These are phyloP conservation scores for Miamiensis avidus DNA, from an alignment of 169 alveolate genomes.

Conservation along the genomic window DNA sequence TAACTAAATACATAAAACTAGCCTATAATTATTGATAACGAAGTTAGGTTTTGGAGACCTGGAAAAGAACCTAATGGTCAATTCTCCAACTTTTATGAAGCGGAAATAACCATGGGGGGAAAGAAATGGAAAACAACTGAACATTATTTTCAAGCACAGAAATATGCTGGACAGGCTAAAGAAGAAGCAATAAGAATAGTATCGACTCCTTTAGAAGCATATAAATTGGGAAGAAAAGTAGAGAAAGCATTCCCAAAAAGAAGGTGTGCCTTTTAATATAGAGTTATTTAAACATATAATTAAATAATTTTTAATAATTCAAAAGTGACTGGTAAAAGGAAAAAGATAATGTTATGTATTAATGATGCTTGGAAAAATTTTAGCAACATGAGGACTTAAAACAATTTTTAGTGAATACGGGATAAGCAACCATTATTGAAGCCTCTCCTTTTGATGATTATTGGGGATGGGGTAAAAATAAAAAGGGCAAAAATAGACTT, in stretches of 20 bases:
- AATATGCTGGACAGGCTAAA: not conserved
- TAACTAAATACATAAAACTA: too few species aligned
- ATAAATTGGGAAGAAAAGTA: slow-evolving; percentile 1
- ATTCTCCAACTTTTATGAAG: slow-evolving; percentile 3
- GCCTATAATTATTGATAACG: too few species aligned
- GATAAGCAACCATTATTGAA: slow-evolving; percentile 1
- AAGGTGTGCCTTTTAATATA: too few species aligned
- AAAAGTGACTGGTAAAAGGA: slow-evolving; percentile 2
- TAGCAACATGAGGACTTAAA: not conserved
- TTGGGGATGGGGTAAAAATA: slow-evolving; percentile 60
- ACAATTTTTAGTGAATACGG: not conserved
- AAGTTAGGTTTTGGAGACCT: not conserved
- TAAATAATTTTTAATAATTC: too few species aligned
- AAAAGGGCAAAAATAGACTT: slow-evolving; percentile 49
- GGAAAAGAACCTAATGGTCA: not conserved
- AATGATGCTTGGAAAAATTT: not conserved
- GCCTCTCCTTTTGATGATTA: slow-evolving; percentile 42
- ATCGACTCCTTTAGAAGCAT: not conserved
- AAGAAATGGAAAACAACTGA: slow-evolving; percentile 35
- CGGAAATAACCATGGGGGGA: slow-evolving; percentile 6
- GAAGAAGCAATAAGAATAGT: slow-evolving; percentile 8
- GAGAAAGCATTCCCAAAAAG: not conserved
- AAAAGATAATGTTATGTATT: not conserved
- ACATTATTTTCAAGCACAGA: slow-evolving; percentile 37
- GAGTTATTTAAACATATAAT: too few species aligned